These are phyloP conservation scores for Asclepias syriaca DNA, from an alignment of 257 asterid species.

Conservation along the genomic window DNA sequence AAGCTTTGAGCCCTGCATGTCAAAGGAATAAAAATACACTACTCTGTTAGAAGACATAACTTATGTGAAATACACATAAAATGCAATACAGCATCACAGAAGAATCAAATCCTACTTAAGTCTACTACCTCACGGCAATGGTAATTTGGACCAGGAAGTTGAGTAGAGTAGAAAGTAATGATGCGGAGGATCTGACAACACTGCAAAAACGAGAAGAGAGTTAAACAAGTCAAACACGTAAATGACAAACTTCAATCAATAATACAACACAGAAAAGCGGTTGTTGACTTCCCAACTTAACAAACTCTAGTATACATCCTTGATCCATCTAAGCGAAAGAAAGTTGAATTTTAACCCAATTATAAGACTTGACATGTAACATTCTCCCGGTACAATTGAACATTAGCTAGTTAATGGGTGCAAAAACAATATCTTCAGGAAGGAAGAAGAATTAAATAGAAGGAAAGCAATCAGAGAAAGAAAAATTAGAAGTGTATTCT, in stretches of 20 bases:
- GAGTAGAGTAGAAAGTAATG: slow-evolving; percentile 91
- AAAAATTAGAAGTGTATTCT: neutral
- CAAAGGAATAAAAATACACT: neutral
- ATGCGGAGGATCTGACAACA: slow-evolving; percentile 87
- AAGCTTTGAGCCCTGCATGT: slow-evolving; percentile 81
- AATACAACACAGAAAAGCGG: slow-evolving; percentile 4
- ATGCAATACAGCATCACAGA: slow-evolving; percentile 3
- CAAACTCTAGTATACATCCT: neutral
- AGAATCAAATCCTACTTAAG: neutral
- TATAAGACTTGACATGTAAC: neutral
- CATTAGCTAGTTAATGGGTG: neutral
- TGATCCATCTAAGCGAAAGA: neutral
- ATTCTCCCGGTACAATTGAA: neutral
- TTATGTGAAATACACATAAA: neutral
- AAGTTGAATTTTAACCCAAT: neutral
- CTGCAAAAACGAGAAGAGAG: slow-evolving; percentile 29
- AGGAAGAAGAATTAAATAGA: neutral
- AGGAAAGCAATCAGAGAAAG: neutral
- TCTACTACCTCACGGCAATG: slow-evolving; percentile 90
- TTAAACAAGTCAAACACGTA: neutral
- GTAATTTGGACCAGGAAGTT: slow-evolving; percentile 95
- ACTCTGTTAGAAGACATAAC: neutral
- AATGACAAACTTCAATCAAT: neutral
- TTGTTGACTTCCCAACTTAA: neutral
- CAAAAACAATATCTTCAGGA: neutral